Evolutionary conservation across 306 rosid genomes (phyloP).

Genomic region (Arachis stenosperma): DNA sequence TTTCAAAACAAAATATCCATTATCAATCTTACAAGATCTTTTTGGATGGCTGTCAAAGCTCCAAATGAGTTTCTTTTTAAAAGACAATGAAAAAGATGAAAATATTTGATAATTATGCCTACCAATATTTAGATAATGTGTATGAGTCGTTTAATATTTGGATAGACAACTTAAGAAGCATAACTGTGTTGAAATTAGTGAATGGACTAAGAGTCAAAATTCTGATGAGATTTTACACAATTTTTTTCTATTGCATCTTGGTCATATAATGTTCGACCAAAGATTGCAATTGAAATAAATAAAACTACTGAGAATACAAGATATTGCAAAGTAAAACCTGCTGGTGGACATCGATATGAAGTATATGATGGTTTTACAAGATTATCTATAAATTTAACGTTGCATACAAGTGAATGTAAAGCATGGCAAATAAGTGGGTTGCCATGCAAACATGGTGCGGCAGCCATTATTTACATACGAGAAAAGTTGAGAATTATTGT

Average conservation of each 20-base stretch:
- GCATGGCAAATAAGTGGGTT: not conserved
- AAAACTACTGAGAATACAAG: not conserved
- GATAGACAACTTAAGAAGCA: too few species aligned
- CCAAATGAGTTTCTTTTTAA: not conserved
- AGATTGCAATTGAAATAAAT: conserved; percentile 1
- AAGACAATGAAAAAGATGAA: not conserved
- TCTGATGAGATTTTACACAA: too few species aligned
- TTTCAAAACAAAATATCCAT: not conserved
- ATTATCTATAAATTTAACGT: too few species aligned
- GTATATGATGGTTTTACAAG: too few species aligned
- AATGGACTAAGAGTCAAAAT: too few species aligned
- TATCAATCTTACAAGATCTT: not conserved
- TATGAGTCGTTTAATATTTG: too few species aligned
- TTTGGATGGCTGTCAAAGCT: not conserved
- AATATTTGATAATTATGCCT: not conserved
- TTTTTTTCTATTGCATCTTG: too few species aligned
- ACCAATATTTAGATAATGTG: not conserved
- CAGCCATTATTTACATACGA: not conserved
- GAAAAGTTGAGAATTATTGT: conserved; percentile 2
- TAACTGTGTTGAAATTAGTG: too few species aligned
- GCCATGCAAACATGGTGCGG: not conserved
- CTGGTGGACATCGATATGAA: too few species aligned
- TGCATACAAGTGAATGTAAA: not conserved
- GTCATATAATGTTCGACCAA: not conserved
- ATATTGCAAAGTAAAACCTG: too few species aligned